Evolutionary conservation across 495 filamentous ascomycete species (phyloP), one percentile per base, ranked within the genome.

Genomic region (Hypoxylon cercidicola): DNA sequence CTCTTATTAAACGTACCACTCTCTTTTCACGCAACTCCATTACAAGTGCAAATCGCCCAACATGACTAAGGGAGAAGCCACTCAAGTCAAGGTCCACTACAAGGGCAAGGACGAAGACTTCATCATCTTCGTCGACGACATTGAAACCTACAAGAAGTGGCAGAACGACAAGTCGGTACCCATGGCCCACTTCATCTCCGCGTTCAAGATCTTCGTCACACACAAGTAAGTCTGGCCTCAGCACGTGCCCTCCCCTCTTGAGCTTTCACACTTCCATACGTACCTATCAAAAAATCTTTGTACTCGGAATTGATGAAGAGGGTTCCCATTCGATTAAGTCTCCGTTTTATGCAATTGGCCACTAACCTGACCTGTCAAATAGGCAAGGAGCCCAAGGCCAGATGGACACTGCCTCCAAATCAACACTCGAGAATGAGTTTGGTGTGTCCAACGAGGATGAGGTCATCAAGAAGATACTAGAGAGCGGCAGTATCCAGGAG

Each of bases 71-170:
- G 92, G 89, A 80, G 92, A 93, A 82, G 85, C 84, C 51, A 70
- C 75, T 48, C 83, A 88, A 72, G 79, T 79, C 80, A 97, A 96
- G 82, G 85, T 97, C 78, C 88, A 96, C 88, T 94, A 89, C 88
- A 90, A 93, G 83, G 94, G 95, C 82, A 79, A 82, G 53, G 82
- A 85, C 19, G 93, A 98, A 28, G 92, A 97, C 84, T 99, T 93
- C 74, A 78, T 98, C 74, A 83, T 97, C 81, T 92, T 97, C 76
- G 83, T 96, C 54, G 93, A 97, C 57, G 89, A 89, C 74, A 65
- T 81, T 15, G 75, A 90, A 19, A 82, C 83, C 39, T 84, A 93
- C 59, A 80, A 91, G 76, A 86, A 93, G 72, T 98, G 95, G 96
- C 88, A 86, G 78, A 79, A 77, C 13, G 93, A 99, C 80, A 87